Percentiles rank a stretch among this genome's conserved stretches.
Evolutionary conservation across 495 filamentous ascomycete genomes (phyloP).

Genomic region (Xylaria intraflava): DNA sequence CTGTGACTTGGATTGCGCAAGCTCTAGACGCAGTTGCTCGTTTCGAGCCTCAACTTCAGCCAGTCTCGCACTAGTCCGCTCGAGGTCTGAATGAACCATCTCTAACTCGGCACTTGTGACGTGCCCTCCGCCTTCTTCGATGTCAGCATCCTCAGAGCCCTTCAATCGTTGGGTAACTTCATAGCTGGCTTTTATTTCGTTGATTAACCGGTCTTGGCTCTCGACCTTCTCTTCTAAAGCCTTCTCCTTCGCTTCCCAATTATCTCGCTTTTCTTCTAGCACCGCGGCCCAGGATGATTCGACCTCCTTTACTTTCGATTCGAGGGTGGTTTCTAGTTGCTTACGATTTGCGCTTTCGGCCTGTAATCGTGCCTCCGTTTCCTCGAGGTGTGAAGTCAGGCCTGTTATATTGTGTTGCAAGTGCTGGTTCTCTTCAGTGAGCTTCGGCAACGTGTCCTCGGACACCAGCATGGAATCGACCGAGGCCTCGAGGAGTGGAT

Average conservation of each 20-base stretch:
- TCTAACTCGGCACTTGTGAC: slow-evolving; percentile 88
- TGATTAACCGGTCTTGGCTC: slow-evolving; percentile 85
- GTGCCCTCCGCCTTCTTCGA: slow-evolving; percentile 44
- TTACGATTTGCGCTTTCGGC: slow-evolving; percentile 65
- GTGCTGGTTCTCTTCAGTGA: slow-evolving; percentile 79
- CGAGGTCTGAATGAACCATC: slow-evolving; percentile 82
- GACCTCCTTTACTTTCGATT: slow-evolving; percentile 73
- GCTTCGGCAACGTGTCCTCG: slow-evolving; percentile 82
- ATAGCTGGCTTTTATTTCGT: slow-evolving; percentile 93
- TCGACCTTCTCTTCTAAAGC: slow-evolving; percentile 88
- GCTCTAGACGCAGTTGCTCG: slow-evolving; percentile 82
- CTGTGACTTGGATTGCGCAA: slow-evolving; percentile 81
- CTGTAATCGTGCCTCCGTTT: slow-evolving; percentile 68
- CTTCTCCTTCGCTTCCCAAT: slow-evolving; percentile 93
- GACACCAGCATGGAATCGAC: slow-evolving; percentile 86
- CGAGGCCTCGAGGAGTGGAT: slow-evolving; percentile 91
- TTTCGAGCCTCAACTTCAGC: slow-evolving; percentile 92
- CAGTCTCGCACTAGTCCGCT: slow-evolving; percentile 77
- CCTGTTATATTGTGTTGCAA: slow-evolving; percentile 70
- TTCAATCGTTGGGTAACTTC: slow-evolving; percentile 91
- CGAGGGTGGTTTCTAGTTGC: slow-evolving; percentile 67
- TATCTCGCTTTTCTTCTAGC: slow-evolving; percentile 89
- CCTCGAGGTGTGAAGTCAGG: slow-evolving; percentile 88
- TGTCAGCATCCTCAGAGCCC: slow-evolving; percentile 56
- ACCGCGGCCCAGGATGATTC: slow-evolving; percentile 88